Evolutionary conservation across 163 green algal genomes (phyloP).

Genomic region (Chloromonas sp.): DNA sequence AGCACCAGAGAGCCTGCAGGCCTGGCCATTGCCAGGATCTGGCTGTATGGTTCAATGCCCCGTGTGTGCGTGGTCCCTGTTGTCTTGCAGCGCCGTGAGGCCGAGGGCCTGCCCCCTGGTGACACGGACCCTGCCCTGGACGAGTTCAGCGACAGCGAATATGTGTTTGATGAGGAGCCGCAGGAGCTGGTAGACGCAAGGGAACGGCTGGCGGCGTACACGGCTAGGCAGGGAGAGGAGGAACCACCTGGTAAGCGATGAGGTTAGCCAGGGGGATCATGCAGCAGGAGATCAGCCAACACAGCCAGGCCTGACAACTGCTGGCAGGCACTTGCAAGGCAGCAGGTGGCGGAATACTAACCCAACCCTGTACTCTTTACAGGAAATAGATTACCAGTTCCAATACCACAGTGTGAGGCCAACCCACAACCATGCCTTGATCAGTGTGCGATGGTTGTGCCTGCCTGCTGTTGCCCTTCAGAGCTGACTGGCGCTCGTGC

Average conservation of each 20-base stretch:
- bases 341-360: neutral
- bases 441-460: too few relatives aligned
- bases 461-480: too few relatives aligned
- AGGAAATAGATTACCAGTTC: too few relatives aligned
- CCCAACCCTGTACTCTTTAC: neutral
- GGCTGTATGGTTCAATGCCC: neutral
- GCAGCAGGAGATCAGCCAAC: neutral
- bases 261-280: neutral
- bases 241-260: conserved; percentile 35
- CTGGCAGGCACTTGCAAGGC: neutral
- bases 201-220: conserved; percentile 47
- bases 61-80: neutral
- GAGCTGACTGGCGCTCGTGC: too few relatives aligned
- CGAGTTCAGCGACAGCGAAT: conserved; percentile 35
- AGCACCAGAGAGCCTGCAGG: neutral
- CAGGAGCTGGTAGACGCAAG: conserved; percentile 60
- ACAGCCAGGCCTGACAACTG: neutral
- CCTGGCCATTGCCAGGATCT: neutral
- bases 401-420: too few relatives aligned
- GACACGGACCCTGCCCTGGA: conserved; percentile 76
- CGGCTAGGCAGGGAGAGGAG: conserved; percentile 31
- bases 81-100: conserved; percentile 46
- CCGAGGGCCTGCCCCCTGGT: conserved; percentile 57
- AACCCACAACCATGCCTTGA: too few relatives aligned
- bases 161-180: conserved; percentile 54